Base-by-base conservation (phyloP, 169 alveolate species). In the Amoebophrya sp. region DNA sequence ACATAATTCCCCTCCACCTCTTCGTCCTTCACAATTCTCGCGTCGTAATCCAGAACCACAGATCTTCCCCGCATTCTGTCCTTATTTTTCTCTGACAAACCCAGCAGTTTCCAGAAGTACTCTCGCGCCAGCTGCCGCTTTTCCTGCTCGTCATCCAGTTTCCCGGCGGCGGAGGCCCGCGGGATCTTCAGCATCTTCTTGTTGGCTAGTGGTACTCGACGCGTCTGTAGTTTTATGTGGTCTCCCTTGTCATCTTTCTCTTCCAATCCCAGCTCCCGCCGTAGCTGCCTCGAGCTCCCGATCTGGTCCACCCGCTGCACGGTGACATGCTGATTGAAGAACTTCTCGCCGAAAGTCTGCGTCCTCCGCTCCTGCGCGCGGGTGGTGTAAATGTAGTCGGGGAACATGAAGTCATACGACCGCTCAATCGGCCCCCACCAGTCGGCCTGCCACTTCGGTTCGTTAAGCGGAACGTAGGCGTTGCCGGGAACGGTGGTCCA, bases 381-480 rank as follows among this genome's bases (percentile, higher is more conserved):
- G 2, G 83, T 0, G 38, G 12, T 66, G 83, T 0, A 25, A 1
- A 66, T 25, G 83, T 66, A 66, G 32, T 66, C 18, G 38, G 83
- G 83, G 18, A 66, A 66, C 39, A 25, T 25, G 83, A 66, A 66
- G 35, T 25, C 39, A 25, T 66, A 66, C 83, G 1, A 2, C 35
- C 83, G 83, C 83, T 66, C 35, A 25, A 66, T 66, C 35, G 83
- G 83, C 7, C 83, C 83, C 83, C 83, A 66, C 83, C 83, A 66
- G 32, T 66, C 83, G 35, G 83, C 83, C 83, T 66, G 83, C 83
- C 83, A 66, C 83, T 66, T 66, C 35, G 12, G 12, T 25, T 66
- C 83, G 35, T 25, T 0, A 3, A 66, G 35, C 39, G 83, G 83
- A 2, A 66, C 7, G 18, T 25, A 66, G 32, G 35, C 83, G 83